Percentiles rank a stretch among this genome's conserved stretches.
Evolutionary conservation across 208 protist species (phyloP).

Genomic region (Wallacemonas sp.): DNA sequence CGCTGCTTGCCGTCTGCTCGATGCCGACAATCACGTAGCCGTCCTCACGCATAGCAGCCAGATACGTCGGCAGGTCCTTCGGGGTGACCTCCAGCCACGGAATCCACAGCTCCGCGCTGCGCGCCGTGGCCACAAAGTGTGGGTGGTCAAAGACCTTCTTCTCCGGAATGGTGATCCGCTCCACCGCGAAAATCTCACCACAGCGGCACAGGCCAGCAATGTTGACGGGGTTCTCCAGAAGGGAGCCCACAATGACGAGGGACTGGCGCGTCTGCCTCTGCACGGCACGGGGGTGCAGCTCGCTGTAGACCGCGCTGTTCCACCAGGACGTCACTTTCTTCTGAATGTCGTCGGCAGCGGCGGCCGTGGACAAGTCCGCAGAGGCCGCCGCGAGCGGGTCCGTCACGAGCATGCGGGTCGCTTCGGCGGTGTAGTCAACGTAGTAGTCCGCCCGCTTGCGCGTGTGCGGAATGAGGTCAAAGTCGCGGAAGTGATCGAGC

Average conservation of each 20-base stretch:
- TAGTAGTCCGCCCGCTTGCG: conserved; percentile 48
- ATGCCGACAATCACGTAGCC: conserved; percentile 91
- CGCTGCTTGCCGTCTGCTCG: conserved; percentile 88
- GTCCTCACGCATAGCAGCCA: conserved; percentile 52
- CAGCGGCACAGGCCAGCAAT: conserved; percentile 89
- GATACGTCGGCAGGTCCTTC: conserved; percentile 56
- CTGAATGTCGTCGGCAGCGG: conserved; percentile 72
- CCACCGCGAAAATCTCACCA: conserved; percentile 87
- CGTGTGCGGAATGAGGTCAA: conserved; percentile 76
- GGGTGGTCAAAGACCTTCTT: conserved; percentile 83
- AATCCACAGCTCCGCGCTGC: conserved; percentile 90
- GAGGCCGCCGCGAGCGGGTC: conserved; percentile 32
- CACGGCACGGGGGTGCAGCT: conserved; percentile 85
- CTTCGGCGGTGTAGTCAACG: conserved; percentile 81
- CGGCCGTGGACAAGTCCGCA: conserved; percentile 15
- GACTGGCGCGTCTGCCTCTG: conserved; percentile 50
- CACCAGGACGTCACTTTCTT: conserved; percentile 90
- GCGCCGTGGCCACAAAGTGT: conserved; percentile 86
- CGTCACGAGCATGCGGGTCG: conserved; percentile 47
- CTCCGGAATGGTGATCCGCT: conserved; percentile 77
- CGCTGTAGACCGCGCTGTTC: conserved; percentile 84
- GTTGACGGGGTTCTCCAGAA: conserved; percentile 90
- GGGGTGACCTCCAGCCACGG: conserved; percentile 74
- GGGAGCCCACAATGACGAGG: conserved; percentile 80
- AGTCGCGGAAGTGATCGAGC: conserved; percentile 47